Percentiles rank a stretch among this genome's conserved stretches.
phyloP scores from a whole-genome alignment of 139 green algal genomes.

The Chlorella vulgaris region DNA sequence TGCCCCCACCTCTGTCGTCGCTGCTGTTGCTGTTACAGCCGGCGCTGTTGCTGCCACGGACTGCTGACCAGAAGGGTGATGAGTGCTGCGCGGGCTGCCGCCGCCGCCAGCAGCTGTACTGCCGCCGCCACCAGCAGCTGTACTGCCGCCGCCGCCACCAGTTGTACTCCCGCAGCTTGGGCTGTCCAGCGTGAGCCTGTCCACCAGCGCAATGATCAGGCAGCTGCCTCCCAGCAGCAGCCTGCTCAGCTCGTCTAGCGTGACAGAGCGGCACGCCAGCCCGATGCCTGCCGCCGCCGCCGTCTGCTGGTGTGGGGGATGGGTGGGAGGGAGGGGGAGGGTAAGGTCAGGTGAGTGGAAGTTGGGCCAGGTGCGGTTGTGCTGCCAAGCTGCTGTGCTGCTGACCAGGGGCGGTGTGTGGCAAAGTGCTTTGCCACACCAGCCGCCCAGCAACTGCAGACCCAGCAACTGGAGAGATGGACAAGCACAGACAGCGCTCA shows the following conservation, averaged over 20 bases:
- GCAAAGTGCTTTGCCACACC: too few species aligned
- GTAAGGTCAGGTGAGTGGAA: not conserved
- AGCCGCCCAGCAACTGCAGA: too few species aligned
- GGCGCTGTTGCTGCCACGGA: not conserved
- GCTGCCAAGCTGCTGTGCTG: not conserved
- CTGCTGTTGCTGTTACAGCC: too few species aligned
- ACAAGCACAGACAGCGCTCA: too few species aligned
- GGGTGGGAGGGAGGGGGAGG: not conserved
- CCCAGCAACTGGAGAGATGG: too few species aligned
- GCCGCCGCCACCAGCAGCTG: constrained; percentile 4
- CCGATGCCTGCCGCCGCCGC: constrained; percentile 57
- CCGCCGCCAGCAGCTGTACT: not conserved
- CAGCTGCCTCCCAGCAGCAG: constrained; percentile 52
- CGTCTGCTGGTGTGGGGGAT: not conserved
- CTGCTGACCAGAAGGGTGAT: not conserved
- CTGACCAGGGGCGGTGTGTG: too few species aligned
- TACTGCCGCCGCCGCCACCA: constrained; percentile 5
- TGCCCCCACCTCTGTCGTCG: too few species aligned
- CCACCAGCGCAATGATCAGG: constrained; percentile 81
- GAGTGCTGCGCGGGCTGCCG: not conserved
- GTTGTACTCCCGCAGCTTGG: not conserved
- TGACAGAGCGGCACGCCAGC: constrained; percentile 57
- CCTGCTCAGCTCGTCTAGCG: constrained; percentile 41
- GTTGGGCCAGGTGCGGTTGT: not conserved
- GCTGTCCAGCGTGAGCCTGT: constrained; percentile 74